phyloP scores from a whole-genome alignment of 768 basidiomycete genomes.

The Trametes meyenii region DNA sequence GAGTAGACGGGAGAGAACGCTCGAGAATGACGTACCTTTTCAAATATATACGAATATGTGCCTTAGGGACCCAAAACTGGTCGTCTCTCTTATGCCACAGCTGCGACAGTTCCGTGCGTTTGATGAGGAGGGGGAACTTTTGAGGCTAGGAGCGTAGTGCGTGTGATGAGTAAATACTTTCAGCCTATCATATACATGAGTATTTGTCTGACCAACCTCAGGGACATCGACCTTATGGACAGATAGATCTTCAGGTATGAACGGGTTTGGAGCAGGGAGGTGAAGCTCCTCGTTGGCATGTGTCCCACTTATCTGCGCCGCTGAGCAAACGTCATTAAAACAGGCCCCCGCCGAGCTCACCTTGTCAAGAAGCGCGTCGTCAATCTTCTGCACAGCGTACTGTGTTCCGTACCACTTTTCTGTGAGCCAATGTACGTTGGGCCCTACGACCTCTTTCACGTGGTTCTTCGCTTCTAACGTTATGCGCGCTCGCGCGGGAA shows the following conservation, averaged over 20 bases:
- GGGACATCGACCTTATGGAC: constrained; percentile 43
- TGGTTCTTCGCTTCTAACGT: constrained; percentile 43
- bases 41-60: constrained; percentile 41
- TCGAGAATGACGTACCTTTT: constrained; percentile 33
- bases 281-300: constrained; percentile 37
- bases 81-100: constrained; percentile 65
- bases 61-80: constrained; percentile 58
- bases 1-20: background rate
- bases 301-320: constrained; percentile 19
- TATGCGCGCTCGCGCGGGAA: constrained; percentile 40
- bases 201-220: constrained; percentile 21
- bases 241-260: constrained; percentile 50
- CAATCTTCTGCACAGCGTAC: constrained; percentile 41
- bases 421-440: constrained; percentile 32
- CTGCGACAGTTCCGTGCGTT: constrained; percentile 38
- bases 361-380: constrained; percentile 37
- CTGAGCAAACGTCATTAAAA: background rate
- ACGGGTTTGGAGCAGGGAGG: constrained; percentile 52
- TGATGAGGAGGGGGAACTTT: constrained; percentile 40
- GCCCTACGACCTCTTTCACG: constrained; percentile 32
- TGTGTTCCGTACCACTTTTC: constrained; percentile 58
- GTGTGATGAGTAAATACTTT: background rate
- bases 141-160: constrained; percentile 35
- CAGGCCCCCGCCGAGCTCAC: constrained; percentile 16
- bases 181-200: background rate